A percentile compares a stretch with the other conserved stretches of the same genome.
Conservation (phyloP, 108 stramenopile genomes). For the Cyclotella cryptica region DNA sequence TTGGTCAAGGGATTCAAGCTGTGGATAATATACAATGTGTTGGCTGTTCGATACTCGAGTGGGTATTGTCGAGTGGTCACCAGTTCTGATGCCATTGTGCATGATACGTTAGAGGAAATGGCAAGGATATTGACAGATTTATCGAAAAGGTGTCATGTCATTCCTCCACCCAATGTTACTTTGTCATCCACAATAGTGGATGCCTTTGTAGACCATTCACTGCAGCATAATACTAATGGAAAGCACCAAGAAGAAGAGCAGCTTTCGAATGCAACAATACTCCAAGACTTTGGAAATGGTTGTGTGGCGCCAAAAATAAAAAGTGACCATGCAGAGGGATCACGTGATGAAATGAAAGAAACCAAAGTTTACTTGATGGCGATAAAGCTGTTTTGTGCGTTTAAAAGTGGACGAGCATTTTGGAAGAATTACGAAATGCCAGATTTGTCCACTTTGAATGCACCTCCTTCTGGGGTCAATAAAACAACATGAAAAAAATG, state of each 20-base stretch:
- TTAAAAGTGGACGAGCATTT: not conserved
- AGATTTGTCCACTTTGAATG: not conserved
- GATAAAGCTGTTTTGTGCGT: conserved; percentile 4
- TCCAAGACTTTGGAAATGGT: not conserved
- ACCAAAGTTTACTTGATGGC: not conserved
- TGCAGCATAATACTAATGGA: not conserved
- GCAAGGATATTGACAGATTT: not conserved
- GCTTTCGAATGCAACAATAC: not conserved
- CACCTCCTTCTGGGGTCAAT: not conserved
- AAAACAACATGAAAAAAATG: not conserved
- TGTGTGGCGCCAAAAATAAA: not conserved
- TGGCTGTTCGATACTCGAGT: not conserved
- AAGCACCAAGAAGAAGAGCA: not conserved
- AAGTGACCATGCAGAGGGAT: not conserved
- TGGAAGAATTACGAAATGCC: not conserved
- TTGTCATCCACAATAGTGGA: not conserved
- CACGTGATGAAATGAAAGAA: not conserved
- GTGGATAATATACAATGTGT: conserved; percentile 7
- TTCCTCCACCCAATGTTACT: not conserved
- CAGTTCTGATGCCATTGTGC: not conserved
- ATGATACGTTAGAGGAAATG: not conserved
- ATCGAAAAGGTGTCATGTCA: not conserved
- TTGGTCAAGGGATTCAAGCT: conserved; percentile 1
- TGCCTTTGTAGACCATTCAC: not conserved
- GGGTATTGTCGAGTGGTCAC: conserved; percentile 1